A percentile compares a stretch with the other conserved stretches of the same genome.
Evolutionary conservation across 2,329 filamentous ascomycete species (phyloP).

Genomic region (Hymenoscyphus occultus): DNA sequence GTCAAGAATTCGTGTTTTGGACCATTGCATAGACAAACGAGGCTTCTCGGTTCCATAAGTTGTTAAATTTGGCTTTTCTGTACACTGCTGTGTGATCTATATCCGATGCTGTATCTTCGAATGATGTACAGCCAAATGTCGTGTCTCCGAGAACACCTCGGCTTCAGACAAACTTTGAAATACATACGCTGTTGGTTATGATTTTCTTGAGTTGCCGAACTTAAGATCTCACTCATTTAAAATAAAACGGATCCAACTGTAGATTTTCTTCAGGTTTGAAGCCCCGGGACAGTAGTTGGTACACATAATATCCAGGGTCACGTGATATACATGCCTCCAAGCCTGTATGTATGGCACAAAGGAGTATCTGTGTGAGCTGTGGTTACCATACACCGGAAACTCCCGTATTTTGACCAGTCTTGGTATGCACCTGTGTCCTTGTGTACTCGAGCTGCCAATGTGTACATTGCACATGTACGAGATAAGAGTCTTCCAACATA

Average conservation of each 20-base stretch:
- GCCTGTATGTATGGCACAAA: not conserved
- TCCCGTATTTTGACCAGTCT: not conserved
- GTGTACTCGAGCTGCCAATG: not conserved
- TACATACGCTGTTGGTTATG: not conserved
- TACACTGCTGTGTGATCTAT: slow-evolving; percentile 3
- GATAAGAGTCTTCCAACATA: not conserved
- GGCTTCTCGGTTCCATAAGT: not conserved
- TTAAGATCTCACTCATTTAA: not conserved
- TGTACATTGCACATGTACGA: not conserved
- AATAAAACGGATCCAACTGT: not conserved
- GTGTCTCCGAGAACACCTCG: not conserved
- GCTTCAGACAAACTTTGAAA: not conserved
- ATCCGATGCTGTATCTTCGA: not conserved
- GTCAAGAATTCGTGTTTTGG: not conserved
- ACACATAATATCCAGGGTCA: not conserved
- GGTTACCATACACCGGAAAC: not conserved
- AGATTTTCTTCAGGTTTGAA: not conserved
- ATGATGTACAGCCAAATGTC: not conserved
- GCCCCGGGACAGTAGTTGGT: not conserved
- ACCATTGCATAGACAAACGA: not conserved
- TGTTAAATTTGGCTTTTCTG: not conserved
- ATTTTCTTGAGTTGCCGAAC: not conserved
- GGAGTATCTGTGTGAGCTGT: not conserved
- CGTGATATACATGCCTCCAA: not conserved
- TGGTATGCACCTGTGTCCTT: not conserved